These are phyloP conservation scores for Pyropia yezoensis DNA, from an alignment of 23 red algal genomes.

Conservation along the genomic window DNA sequence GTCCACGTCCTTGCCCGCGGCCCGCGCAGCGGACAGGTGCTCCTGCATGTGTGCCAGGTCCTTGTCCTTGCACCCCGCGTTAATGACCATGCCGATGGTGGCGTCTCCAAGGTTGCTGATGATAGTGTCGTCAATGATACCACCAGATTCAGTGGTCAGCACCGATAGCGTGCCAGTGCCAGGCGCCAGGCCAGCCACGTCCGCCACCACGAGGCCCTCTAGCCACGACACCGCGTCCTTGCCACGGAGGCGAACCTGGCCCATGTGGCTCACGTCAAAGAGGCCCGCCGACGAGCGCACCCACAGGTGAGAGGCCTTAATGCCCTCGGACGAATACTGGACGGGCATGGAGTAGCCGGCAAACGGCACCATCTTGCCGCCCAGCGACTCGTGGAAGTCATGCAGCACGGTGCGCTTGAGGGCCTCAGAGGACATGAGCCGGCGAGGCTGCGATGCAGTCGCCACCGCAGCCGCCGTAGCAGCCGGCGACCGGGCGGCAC, in stretches of 20 bases:
- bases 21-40: constrained; percentile 35
- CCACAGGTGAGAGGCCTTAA: constrained; percentile 85
- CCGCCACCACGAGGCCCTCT: constrained; percentile 72
- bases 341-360: constrained; percentile 89
- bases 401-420: constrained; percentile 90
- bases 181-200: constrained; percentile 34
- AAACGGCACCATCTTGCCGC: constrained; percentile 94
- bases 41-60: constrained; percentile 75
- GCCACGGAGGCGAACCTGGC: constrained; percentile 85
- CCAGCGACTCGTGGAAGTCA: constrained; percentile 63
- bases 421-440: no score
- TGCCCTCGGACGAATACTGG: constrained; percentile 83
- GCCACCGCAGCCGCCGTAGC: no score
- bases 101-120: constrained; percentile 73
- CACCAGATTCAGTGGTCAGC: constrained; percentile 67
- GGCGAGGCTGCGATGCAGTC: no score
- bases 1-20: constrained; percentile 66
- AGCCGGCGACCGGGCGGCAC: no score
- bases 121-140: constrained; percentile 97
- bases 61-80: constrained; percentile 93
- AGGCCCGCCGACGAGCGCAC: constrained; percentile 82
- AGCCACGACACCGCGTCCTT: constrained; percentile 61
- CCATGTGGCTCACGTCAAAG: constrained; percentile 98
- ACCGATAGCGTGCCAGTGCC: constrained; percentile 63
- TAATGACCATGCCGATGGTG: constrained; percentile 79